Evolutionary conservation across 2,329 filamentous ascomycete genomes (phyloP), one percentile per base, ranked within the genome.

Genomic region (Phyllosticta citriasiana): DNA sequence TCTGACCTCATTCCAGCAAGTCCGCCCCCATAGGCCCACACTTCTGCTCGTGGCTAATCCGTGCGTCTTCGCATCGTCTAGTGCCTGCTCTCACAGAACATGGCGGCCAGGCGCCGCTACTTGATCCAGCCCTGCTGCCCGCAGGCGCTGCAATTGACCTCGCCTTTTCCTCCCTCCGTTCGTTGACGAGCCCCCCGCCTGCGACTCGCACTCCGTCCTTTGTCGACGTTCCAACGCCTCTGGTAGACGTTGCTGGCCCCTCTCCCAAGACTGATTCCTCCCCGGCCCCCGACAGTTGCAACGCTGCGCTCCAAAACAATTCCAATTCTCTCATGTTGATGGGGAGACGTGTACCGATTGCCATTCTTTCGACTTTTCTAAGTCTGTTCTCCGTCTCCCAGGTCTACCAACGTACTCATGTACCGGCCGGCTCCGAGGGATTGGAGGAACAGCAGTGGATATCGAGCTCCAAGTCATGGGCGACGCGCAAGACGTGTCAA

Each of bases 401-500:
- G 52, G 57, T 74, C 60, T 72, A 74, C 61, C 72, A 74, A 55
- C 67, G 72, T 53, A 64, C 67, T 10, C 63, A 72, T 58, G 61
- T 68, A 16, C 68, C 66, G 47, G 61, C 72, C 47, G 73, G 54
- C 24, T 69, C 68, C 12, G 73, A 74, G 61, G 66, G 67, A 3
- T 56, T 66, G 62, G 73, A 75, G 40, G 72, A 76, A 50, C 61
- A 30, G 24, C 64, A 62, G 25, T 75, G 72, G 72, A 70, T 75
- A 25, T 69, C 67, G 27, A 73, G 71, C 10, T 75, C 73, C 7
- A 64, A 67, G 26, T 75, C 73, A 25, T 75, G 73, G 73, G 14
- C 74, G 19, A 73, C 74, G 53, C 67, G 70, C 57, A 73, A 72
- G 55, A 78, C 84, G 7, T 96, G 91, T 71, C 83, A 84, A 54